These are phyloP conservation scores for Tylopilus sp. DNA, from an alignment of 768 basidiomycete genomes.

Conservation along the genomic window DNA sequence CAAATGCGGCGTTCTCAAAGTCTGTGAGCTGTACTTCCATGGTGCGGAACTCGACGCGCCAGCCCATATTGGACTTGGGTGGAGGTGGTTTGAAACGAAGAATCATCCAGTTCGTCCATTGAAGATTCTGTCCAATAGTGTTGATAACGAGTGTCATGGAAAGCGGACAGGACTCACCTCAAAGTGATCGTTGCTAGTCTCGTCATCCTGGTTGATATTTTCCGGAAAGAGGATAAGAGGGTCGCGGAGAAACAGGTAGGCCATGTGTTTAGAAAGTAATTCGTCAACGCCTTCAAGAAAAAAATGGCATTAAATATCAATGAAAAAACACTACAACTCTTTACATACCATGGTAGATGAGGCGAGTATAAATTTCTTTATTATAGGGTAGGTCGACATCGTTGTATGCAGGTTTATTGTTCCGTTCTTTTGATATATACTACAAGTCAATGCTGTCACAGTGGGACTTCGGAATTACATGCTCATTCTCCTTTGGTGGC, in stretches of 20 bases:
- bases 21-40: slow-evolving; percentile 99
- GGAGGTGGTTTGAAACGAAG: slow-evolving; percentile 98
- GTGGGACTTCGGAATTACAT: slow-evolving; percentile 90
- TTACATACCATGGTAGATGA: slow-evolving; percentile 68
- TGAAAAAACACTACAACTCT: background rate
- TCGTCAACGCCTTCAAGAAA: slow-evolving; percentile 78
- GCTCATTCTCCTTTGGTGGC: slow-evolving; percentile 75
- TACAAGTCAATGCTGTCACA: slow-evolving; percentile 95
- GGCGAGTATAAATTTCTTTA: slow-evolving; percentile 63
- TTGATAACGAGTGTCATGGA: background rate
- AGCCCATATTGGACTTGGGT: slow-evolving; percentile 87
- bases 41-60: slow-evolving; percentile 97
- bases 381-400: slow-evolving; percentile 83
- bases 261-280: slow-evolving; percentile 83
- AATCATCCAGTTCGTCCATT: slow-evolving; percentile 99
- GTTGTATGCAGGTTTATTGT: slow-evolving; percentile 91
- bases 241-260: slow-evolving; percentile 96
- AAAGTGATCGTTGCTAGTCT: slow-evolving; percentile 87
- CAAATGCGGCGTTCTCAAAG: slow-evolving; percentile 98
- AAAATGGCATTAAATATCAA: background rate
- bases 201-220: slow-evolving; percentile 89
- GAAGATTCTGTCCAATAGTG: slow-evolving; percentile 67
- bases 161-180: slow-evolving; percentile 54
- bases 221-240: slow-evolving; percentile 95
- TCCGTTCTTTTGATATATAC: slow-evolving; percentile 84